phyloP scores from a whole-genome alignment of 169 alveolate species.

The Plasmodium vivax region DNA sequence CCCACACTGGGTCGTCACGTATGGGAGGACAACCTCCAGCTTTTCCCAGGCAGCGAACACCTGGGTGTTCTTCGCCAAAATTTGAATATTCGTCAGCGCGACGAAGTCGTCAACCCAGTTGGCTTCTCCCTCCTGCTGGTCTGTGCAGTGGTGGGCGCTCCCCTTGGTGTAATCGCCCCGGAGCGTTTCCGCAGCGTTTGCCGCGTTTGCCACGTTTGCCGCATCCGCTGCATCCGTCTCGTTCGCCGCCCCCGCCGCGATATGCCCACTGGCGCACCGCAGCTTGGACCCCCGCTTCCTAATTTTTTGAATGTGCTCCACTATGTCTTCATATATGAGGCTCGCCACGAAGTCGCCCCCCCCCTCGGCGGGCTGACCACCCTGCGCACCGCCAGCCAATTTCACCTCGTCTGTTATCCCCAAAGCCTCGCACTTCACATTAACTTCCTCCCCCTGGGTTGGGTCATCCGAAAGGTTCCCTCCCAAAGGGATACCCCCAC shows the following conservation, averaged over 20 bases:
- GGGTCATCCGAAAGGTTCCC: not conserved
- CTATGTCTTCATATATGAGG: slow-evolving; percentile 42
- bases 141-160: not conserved
- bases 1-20: slow-evolving; percentile 31
- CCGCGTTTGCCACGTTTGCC: not conserved
- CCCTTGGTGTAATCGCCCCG: not conserved
- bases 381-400: not conserved
- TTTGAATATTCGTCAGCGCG: slow-evolving; percentile 25
- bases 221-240: not conserved
- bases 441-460: not conserved
- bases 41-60: slow-evolving; percentile 22
- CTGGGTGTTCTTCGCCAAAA: slow-evolving; percentile 13
- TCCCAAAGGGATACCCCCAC: not conserved
- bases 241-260: not conserved
- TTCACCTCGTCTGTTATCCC: not conserved
- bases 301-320: slow-evolving; percentile 16
- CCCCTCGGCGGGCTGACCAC: not conserved
- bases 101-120: slow-evolving; percentile 43
- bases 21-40: slow-evolving; percentile 10
- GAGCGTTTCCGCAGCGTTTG: not conserved
- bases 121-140: not conserved
- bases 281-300: not conserved
- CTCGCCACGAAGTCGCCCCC: not conserved
- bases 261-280: not conserved
- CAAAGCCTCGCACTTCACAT: not conserved